Base-by-base conservation (phyloP, 2,329 filamentous ascomycete species). In the Amesomyces nigricolor region DNA sequence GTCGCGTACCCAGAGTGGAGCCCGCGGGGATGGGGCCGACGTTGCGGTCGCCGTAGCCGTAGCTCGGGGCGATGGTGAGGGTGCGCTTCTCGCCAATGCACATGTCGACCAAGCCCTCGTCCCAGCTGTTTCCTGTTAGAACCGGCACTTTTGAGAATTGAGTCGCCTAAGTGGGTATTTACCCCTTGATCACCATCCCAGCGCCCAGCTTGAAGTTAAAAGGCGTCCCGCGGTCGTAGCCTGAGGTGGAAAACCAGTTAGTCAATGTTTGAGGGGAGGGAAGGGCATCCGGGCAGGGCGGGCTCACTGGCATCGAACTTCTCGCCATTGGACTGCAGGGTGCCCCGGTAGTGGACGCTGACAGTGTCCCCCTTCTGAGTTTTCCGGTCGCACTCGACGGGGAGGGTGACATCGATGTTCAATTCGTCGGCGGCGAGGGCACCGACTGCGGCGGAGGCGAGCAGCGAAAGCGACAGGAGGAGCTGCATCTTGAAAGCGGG, bases 31-130 rank as follows among this genome's bases (percentile, higher is more conserved):
- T 97, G 19, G 91, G 90, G 1, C 91, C 91, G 69, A 89, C 81
- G 38, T 72, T 78, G 52, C 83, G 79, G 60, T 86, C 75, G 49
- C 94, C 94, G 72, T 97, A 99, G 47, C 83, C 94, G 67, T 87
- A 76, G 67, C 86, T 82, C 17, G 92, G 89, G n/a, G 91, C 90
- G 54, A 99, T 94, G 17, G 87, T 96, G 71, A 99, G 75, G 53
- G 83, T 92, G 64, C 80, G 82, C 78, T 91, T 92, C 78, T 97
- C 92, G 60, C 94, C 92, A 64, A 95, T 87, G 73, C 94, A 97
- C 91, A 97, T 96, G 67, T 89, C 89, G 52, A 94, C 65, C 39
- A 97, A 80, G 48, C 92, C 92, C 69, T 95, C 73, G 66, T 97
- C 92, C 92, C 91, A 96, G 68, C 86, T 89, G 59, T 44, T 53